Base-by-base conservation (phyloP, 768 basidiomycete species). In the Termitomyces sp. region DNA sequence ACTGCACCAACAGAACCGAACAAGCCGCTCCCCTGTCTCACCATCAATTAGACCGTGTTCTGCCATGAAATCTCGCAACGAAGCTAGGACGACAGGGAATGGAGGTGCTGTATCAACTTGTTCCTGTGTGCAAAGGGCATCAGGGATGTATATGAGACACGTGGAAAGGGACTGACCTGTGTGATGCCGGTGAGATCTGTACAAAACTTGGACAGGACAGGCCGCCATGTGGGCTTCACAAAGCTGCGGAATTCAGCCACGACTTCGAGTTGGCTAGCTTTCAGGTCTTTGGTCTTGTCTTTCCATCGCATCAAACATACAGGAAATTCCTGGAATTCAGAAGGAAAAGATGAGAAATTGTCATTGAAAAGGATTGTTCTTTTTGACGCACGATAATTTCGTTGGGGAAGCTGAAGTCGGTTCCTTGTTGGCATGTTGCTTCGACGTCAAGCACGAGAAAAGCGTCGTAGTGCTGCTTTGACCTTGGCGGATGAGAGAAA, bases 371-470 rank as follows among this genome's bases (percentile, higher is more conserved):
- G 41, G 34, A 56, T 49, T 45, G 16, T 19, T 32, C 29, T 31
- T 37, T 55, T 53, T 45, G 58, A 44, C 54, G 80, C 87, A 92
- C 96, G 60, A 98, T 97, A 54, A 98, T 95, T 74, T 98, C 96
- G 71, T 97, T 97, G 2, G 95, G 91, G 73, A 86, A 96, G 54
- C 87, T 82, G 61, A 93, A 91, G 64, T 80, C 79, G 34, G 83
- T 79, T 37, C 87, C 89, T 63, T 69, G 70, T 43, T 80, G 68
- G 64, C 93, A 95, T 2, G 93, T 95, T 12, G 86, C 93, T 68
- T 95, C 93, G 51, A 95, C 87, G 64, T 98, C 95, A 54, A 96
- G 77, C 35, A 97, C 87, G 17, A 97, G 82, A 66, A 93, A 93
- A 5, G 82, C 84, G 46, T 94, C 91, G 65, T 83, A 90, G 0